Evolutionary conservation across 768 basidiomycete genomes (phyloP), one percentile per base, ranked within the genome.

Genomic region (Pholiota conissans): DNA sequence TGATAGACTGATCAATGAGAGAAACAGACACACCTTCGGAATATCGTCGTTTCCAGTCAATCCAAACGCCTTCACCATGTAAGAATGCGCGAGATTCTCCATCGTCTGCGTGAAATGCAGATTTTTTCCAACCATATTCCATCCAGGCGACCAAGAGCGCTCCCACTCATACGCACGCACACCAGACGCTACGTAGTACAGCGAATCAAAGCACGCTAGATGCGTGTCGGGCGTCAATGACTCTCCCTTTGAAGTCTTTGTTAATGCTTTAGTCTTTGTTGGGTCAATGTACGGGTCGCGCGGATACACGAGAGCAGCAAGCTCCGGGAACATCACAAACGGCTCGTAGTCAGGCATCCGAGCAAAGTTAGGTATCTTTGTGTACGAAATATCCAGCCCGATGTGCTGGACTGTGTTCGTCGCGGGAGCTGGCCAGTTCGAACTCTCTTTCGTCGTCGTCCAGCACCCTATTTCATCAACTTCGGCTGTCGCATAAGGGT

Each of bases 141-240:
- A 80, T 8, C 66, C 78, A 29, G 78, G 78, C 16, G 73, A 71
- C 70, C 74, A 79, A 10, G 76, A 60, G 35, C 60, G 64, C 46
- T 67, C 58, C 74, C 75, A 75, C 54, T 76, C 75, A 49, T 64
- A 71, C 2, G 56, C 55, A 14, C 65, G 59, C 18, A 63, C 62
- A 20, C 72, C 71, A 22, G 65, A 70, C 24, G 70, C 66, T n/a
- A 63, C 66, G 58, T 65, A 74, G 53, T 76, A 75, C 45, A 74
- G 42, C 5, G 61, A 60, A 52, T 76, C 74, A 49, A 73, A 73
- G 55, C 73, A 75, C 1, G 69, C 56, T 57, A 75, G 35, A 24
- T 71, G 73, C 35, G 56, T 58, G n/a, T 71, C 69, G 1, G 74
- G 72, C 16, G 62, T 52, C 10, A 9, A 32, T 24, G 20, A 8